phyloP scores from a whole-genome alignment of 139 green algal species.

The Chlorella sp. region DNA sequence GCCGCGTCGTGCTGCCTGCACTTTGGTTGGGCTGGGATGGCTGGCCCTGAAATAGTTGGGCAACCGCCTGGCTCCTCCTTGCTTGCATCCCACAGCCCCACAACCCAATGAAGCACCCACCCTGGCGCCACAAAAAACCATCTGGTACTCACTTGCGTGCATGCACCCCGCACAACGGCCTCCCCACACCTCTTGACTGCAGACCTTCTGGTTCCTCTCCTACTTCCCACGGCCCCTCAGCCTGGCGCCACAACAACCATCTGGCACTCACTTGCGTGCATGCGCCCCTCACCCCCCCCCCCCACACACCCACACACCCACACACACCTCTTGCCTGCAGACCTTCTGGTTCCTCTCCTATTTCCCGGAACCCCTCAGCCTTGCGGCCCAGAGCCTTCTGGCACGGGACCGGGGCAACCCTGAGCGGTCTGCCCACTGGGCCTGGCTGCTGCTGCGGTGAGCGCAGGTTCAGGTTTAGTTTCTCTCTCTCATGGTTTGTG shows the following conservation, averaged over 20 bases:
- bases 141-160: no score
- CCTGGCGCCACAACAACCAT: neutral
- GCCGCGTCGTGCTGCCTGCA: neutral
- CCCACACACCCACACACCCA: neutral
- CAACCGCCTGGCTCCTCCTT: neutral
- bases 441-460: conserved; percentile 48
- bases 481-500: no score
- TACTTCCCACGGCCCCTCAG: neutral
- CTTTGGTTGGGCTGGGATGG: no score
- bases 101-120: no score
- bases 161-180: no score
- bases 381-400: conserved; percentile 71
- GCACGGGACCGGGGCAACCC: conserved; percentile 54
- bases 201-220: neutral
- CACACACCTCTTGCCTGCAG: conserved; percentile 24
- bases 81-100: neutral
- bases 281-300: neutral
- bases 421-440: neutral
- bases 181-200: no score
- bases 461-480: no score
- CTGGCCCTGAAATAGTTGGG: conserved; percentile 34
- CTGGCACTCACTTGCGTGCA: neutral
- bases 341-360: conserved; percentile 78
- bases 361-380: conserved; percentile 70
- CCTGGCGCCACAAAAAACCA: no score